Percentiles rank a stretch among this genome's conserved stretches.
These are phyloP conservation scores for Macadamia integrifolia DNA, from an alignment of 164 flowering plant genomes.

Conservation along the genomic window DNA sequence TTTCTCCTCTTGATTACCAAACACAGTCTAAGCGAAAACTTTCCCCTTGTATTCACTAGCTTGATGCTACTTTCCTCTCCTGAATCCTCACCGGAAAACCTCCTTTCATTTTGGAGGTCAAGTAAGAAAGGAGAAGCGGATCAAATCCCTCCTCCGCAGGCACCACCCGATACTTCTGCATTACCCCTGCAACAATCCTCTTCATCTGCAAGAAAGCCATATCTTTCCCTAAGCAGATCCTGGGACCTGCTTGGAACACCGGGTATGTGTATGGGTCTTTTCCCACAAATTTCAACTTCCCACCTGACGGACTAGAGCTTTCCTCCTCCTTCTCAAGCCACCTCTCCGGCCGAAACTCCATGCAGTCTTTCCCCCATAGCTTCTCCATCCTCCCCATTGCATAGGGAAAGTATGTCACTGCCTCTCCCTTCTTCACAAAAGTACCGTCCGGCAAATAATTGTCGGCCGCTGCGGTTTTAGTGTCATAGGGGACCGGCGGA, in stretches of 20 bases:
- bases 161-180: slow-evolving; percentile 25
- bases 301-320: not conserved
- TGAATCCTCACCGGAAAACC: slow-evolving; percentile 27
- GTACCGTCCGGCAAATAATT: slow-evolving; percentile 29
- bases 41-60: too few relatives aligned
- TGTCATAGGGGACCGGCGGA: slow-evolving; percentile 29
- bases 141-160: slow-evolving; percentile 22
- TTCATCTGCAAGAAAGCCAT: slow-evolving; percentile 40
- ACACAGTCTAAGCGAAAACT: too few relatives aligned
- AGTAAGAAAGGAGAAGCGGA: slow-evolving; percentile 16
- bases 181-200: slow-evolving; percentile 27
- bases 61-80: slow-evolving; percentile 9
- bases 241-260: slow-evolving; percentile 37
- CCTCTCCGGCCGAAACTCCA: slow-evolving; percentile 25
- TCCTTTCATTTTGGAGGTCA: slow-evolving; percentile 27
- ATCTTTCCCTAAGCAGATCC: slow-evolving; percentile 31
- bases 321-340: slow-evolving; percentile 21
- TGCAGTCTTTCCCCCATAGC: slow-evolving; percentile 28
- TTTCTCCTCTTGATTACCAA: too few relatives aligned
- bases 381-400: slow-evolving; percentile 32
- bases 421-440: slow-evolving; percentile 21
- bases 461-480: slow-evolving; percentile 17
- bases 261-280: slow-evolving; percentile 24
- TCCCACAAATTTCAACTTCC: slow-evolving; percentile 21
- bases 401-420: slow-evolving; percentile 24